A percentile compares a stretch with the other conserved stretches of the same genome.
Evolutionary conservation across 1,284 basidiomycete species (phyloP).

Genomic region (Ustilago nuda): DNA sequence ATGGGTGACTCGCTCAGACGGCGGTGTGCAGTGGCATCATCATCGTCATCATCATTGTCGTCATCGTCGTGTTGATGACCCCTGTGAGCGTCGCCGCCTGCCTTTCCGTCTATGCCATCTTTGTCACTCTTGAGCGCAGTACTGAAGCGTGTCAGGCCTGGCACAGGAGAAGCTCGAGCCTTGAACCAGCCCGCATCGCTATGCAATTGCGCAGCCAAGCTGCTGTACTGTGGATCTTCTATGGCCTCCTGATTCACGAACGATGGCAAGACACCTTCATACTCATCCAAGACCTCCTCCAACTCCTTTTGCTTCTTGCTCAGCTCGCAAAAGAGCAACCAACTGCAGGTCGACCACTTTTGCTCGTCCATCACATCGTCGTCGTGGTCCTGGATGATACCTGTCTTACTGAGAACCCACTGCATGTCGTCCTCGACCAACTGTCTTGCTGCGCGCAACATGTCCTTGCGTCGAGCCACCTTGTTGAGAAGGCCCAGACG

Average conservation of each 20-base stretch:
- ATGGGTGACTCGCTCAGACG: constrained; percentile 40
- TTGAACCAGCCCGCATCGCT: constrained; percentile 50
- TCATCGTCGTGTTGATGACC: constrained; percentile 21
- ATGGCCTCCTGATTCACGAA: constrained; percentile 31
- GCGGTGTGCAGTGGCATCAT: constrained; percentile 17
- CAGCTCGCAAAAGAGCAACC: constrained; percentile 62
- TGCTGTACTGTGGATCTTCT: constrained; percentile 47
- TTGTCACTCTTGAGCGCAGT: background rate
- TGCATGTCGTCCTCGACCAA: constrained; percentile 64
- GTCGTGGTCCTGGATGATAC: constrained; percentile 65
- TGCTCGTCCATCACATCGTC: constrained; percentile 68
- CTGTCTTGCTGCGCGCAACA: constrained; percentile 56
- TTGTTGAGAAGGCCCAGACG: constrained; percentile 61
- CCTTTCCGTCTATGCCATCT: constrained; percentile 2
- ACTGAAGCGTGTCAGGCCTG: constrained; percentile 40
- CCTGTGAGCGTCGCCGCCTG: constrained; percentile 4
- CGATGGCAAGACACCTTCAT: constrained; percentile 34
- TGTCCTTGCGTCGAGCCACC: constrained; percentile 54
- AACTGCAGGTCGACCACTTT: constrained; percentile 66
- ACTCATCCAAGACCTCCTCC: constrained; percentile 47
- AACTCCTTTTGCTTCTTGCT: constrained; percentile 57
- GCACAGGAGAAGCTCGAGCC: constrained; percentile 36
- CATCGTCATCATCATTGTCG: constrained; percentile 47
- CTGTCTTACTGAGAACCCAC: constrained; percentile 66
- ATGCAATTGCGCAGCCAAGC: constrained; percentile 47